Base-by-base conservation (phyloP, 257 asterid genomes). In the Prunella vulgaris region DNA sequence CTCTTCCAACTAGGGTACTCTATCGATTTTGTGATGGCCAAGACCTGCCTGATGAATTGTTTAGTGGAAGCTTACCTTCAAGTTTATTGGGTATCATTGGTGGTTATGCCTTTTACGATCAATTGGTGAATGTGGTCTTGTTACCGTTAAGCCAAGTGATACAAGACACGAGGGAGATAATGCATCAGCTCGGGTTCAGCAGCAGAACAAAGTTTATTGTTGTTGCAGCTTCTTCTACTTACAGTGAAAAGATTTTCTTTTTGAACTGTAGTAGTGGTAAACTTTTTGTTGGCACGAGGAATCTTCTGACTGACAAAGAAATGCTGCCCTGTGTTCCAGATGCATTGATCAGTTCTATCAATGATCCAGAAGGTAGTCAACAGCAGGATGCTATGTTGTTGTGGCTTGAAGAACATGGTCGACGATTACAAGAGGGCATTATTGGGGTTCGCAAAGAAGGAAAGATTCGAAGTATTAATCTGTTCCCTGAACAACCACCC, bases 381-480 rank as follows among this genome's bases (percentile, higher is more conserved):
- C 82, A 74, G 69, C 96, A 93, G 81, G 99, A 93, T 73, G 99
- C 79, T 30, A 75, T 87, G 88, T 80, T 93, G 14, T 77, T 87
- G 77, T 93, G 99, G 97, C 87, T 90, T 40, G 99, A 93, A 85
- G 99, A 93, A 73, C 96, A 90, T 69, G 86, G 73, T 6, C 87
- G 81, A 13, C 95, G 91, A 15, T 78, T 90, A 77, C 88, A 86
- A 48, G 77, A 79, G 76, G 96, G 96, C 17, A 63, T 82, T 61
- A 74, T 86, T 62, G 82, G 80, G 76, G 93, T 90, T 49, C 84
- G 82, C 37, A 64, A 42, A 49, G 88, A 86, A 64, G 87, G 86
- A 54, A 81, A 76, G 71, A 63, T 80, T 60, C 80, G 85, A 75
- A 81, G 90, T 80, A 88, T 93, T 77, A 84, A 78, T 79, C 76